Base-by-base conservation (phyloP, 371 early-diverging fungal species). In the Conidiobolus incongruus region DNA sequence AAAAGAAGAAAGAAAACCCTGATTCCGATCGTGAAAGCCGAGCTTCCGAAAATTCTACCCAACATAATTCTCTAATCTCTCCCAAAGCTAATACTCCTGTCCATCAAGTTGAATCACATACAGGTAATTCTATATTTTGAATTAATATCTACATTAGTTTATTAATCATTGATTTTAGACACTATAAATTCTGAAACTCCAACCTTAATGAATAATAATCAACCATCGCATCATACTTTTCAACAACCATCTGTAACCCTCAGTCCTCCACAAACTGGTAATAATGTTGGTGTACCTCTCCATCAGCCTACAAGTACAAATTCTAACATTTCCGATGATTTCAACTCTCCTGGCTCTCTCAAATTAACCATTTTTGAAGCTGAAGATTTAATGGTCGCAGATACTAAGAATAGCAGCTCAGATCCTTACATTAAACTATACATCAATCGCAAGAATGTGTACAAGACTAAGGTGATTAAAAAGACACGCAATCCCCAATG, bases 391-490 rank as follows among this genome's bases (percentile, higher is more conserved):
- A 47, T 51, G 38, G 71, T 68, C n/a, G 68, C 61, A 1, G 72
- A 72, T 54, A 54, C 62, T 36, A 56, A 61, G 22, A 72, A 70
- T 26, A 44, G 44, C 8, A 11, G 13, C n/a, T 5, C 12, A 20
- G 70, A 75, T 40, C 65, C 75, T 12, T 63, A 59, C 46, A 65
- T 66, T 13, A 58, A 53, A 29, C 53, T 73, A 0, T 55, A 59
- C 16, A 35, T 63, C 22, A 68, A 62, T 41, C 60, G 56, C 23
- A 63, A 75, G 37, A 55, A 57, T 0, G 15, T 73, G 17, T 52
- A 65, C 50, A 82, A 80, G 51, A 82, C 87, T 13, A 70, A 68
- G 45, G 74, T 73, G 16, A 63, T 73, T 21, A 72, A 75, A 58
- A 78, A 80, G 53, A 72, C 75, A 2, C 45, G 72, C 4, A 55